Evolutionary conservation across 345 rosid species (phyloP).

Genomic region (Rhodamnia rubescens): DNA sequence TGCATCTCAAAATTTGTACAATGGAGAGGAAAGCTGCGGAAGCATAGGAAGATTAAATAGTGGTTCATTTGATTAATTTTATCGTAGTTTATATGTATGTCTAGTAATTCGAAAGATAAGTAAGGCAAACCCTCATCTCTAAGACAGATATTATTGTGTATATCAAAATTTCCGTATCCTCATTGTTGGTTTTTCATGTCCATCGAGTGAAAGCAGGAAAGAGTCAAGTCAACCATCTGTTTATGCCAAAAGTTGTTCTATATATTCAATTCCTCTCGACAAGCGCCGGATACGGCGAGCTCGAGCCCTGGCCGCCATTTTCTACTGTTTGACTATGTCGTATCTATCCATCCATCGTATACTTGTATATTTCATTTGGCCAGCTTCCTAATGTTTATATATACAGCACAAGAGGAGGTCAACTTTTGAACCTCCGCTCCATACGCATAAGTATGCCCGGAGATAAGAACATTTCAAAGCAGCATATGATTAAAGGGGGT

Average conservation of each 20-base stretch:
- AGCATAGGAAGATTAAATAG: not conserved
- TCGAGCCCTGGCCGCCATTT: not conserved
- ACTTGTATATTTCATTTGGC: not conserved
- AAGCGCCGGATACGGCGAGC: no score
- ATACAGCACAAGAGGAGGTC: not conserved
- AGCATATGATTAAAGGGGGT: not conserved
- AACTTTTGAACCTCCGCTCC: not conserved
- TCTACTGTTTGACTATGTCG: not conserved
- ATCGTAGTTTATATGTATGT: not conserved
- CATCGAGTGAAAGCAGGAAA: no score
- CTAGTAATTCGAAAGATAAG: not conserved
- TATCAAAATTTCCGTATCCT: not conserved
- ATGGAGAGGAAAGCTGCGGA: not conserved
- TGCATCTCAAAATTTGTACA: not conserved
- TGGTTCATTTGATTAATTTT: not conserved
- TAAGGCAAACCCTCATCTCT: not conserved
- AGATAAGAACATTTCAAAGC: not conserved
- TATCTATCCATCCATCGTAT: not conserved
- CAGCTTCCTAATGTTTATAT: not conserved
- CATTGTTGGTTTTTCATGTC: no score
- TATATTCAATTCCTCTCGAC: no score
- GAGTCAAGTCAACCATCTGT: no score
- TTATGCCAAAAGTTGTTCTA: no score
- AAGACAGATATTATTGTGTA: not conserved
- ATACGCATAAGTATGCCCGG: not conserved